Percentiles rank a stretch among this genome's conserved stretches.
Evolutionary conservation across 164 flowering plant genomes (phyloP).

Genomic region (Santalum album): DNA sequence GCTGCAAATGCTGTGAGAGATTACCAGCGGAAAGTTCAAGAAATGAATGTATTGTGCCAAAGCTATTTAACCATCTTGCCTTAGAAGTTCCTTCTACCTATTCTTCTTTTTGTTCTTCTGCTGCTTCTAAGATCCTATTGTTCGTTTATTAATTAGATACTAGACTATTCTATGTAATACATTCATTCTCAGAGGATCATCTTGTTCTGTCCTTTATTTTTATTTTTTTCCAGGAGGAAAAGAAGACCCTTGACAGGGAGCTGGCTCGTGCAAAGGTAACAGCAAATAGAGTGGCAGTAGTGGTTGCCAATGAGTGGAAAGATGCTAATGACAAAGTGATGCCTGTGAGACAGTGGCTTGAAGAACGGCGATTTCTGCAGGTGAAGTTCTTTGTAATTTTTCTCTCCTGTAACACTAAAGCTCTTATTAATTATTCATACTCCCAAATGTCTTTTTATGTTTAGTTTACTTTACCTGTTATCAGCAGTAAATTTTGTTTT

Average conservation of each 20-base stretch:
- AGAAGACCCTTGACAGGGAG: slow-evolving; percentile 89
- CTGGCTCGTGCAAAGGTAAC: slow-evolving; percentile 96
- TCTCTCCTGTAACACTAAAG: neutral
- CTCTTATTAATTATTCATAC: too few relatives aligned
- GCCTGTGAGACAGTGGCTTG: slow-evolving; percentile 99
- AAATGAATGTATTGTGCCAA: slow-evolving; percentile 82
- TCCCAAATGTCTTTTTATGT: too few relatives aligned
- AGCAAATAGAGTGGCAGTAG: slow-evolving; percentile 89
- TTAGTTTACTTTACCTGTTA: neutral
- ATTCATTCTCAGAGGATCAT: neutral
- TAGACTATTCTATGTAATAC: neutral
- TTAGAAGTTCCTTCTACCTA: neutral
- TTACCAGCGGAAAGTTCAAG: slow-evolving; percentile 95
- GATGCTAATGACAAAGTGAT: slow-evolving; percentile 96
- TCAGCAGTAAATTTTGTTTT: slow-evolving; percentile 6
- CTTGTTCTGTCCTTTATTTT: too few relatives aligned
- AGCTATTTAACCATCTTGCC: neutral
- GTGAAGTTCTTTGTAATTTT: slow-evolving; percentile 19
- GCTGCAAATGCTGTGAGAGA: slow-evolving; percentile 99
- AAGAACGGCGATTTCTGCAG: slow-evolving; percentile 85
- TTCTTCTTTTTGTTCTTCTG: neutral
- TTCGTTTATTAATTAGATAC: neutral
- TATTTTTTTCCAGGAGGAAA: slow-evolving; percentile 64
- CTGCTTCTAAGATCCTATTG: too few relatives aligned
- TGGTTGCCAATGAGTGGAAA: slow-evolving; percentile 98